Conservation (phyloP, 805 yeast genomes). For the Suhomyces pyralidae region DNA sequence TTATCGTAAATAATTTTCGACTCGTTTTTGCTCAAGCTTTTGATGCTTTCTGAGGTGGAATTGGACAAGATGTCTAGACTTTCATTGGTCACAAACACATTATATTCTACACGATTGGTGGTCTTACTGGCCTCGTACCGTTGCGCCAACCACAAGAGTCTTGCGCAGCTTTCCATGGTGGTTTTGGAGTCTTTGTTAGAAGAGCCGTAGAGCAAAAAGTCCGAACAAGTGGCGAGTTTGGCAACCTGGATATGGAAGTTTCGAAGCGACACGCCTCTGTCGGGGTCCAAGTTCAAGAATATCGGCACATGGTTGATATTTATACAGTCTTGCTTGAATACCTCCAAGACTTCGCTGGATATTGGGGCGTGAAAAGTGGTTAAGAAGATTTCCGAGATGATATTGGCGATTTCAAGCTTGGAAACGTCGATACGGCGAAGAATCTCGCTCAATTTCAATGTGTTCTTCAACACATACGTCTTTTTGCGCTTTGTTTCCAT, state of each 20-base stretch:
- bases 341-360: slow-evolving; percentile 17
- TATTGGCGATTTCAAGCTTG: slow-evolving; percentile 26
- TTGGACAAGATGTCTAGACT: slow-evolving; percentile 13
- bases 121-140: slow-evolving; percentile 16
- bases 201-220: slow-evolving; percentile 61
- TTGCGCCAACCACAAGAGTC: slow-evolving; percentile 40
- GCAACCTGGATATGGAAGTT: slow-evolving; percentile 84
- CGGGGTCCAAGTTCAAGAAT: slow-evolving; percentile 63
- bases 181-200: background rate
- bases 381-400: slow-evolving; percentile 19
- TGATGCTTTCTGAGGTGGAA: background rate
- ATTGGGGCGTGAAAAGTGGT: slow-evolving; percentile 20
- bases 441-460: slow-evolving; percentile 53
- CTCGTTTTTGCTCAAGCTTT: slow-evolving; percentile 1
- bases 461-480: slow-evolving; percentile 41
- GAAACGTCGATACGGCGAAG: slow-evolving; percentile 48
- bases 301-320: slow-evolving; percentile 45
- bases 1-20: slow-evolving; percentile 2
- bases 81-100: slow-evolving; percentile 18
- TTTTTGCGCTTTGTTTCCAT: background rate
- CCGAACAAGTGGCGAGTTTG: slow-evolving; percentile 72
- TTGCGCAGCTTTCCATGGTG: slow-evolving; percentile 21
- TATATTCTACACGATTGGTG: slow-evolving; percentile 9
- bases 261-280: slow-evolving; percentile 69
- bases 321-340: slow-evolving; percentile 41